Percentiles rank a stretch among this genome's conserved stretches.
These are phyloP conservation scores for Brassica juncea DNA, from an alignment of 345 rosid species.

Conservation along the genomic window DNA sequence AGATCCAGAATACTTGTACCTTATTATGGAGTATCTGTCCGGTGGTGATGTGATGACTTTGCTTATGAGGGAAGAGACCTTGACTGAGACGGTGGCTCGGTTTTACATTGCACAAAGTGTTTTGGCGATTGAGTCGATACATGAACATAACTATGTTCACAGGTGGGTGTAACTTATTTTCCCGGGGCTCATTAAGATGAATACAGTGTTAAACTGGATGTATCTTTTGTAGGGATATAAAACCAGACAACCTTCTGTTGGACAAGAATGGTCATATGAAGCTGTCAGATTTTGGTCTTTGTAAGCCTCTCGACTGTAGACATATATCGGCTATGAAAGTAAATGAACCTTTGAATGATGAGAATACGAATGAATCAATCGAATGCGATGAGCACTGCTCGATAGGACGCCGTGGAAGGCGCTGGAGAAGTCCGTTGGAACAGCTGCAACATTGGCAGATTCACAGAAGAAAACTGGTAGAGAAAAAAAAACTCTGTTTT, in stretches of 20 bases:
- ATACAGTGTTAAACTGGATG: not conserved
- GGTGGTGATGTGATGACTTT: constrained; percentile 97
- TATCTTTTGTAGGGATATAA: constrained; percentile 71
- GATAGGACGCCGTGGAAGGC: constrained; percentile 57
- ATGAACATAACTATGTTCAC: constrained; percentile 86
- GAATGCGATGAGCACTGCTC: constrained; percentile 58
- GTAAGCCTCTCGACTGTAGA: constrained; percentile 93
- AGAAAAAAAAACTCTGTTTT: constrained; percentile 5
- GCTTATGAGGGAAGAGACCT: constrained; percentile 88
- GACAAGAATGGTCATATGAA: constrained; percentile 90
- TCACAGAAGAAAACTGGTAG: constrained; percentile 84
- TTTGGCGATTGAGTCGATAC: constrained; percentile 92
- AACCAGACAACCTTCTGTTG: constrained; percentile 90
- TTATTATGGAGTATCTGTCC: constrained; percentile 91
- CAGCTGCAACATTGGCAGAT: constrained; percentile 92
- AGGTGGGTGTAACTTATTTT: constrained; percentile 50
- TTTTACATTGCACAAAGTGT: constrained; percentile 90
- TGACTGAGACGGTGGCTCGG: constrained; percentile 87
- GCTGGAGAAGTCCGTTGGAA: constrained; percentile 79
- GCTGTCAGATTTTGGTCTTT: constrained; percentile 97
- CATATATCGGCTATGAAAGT: constrained; percentile 68
- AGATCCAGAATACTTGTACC: constrained; percentile 74
- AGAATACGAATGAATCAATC: constrained; percentile 62
- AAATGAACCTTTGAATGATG: constrained; percentile 71
- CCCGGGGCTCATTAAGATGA: not conserved